Percentiles rank a stretch among this genome's conserved stretches.
These are phyloP conservation scores for Didymosphaeria variabile DNA, from an alignment of 2,329 filamentous ascomycete genomes.

Conservation along the genomic window DNA sequence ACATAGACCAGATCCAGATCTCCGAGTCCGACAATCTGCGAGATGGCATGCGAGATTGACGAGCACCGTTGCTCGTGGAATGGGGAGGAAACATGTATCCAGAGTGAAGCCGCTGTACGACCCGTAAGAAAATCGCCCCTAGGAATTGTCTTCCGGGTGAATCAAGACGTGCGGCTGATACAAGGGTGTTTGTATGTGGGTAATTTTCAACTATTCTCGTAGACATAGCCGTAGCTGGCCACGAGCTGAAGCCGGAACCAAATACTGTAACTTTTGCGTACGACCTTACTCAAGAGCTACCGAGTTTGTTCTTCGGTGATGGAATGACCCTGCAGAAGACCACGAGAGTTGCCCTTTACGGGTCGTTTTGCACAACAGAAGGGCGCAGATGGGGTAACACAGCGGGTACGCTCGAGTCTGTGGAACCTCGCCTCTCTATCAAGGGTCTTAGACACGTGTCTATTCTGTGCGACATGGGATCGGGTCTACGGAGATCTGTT, in stretches of 20 bases:
- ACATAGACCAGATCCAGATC: conserved; percentile 7
- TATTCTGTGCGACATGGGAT: neutral
- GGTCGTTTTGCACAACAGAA: neutral
- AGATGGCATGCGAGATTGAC: conserved; percentile 8
- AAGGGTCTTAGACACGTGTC: conserved; percentile 11
- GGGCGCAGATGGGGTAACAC: neutral
- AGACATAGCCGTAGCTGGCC: neutral
- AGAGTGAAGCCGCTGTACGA: neutral
- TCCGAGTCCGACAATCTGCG: neutral
- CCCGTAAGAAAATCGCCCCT: neutral
- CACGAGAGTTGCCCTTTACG: too few relatives aligned
- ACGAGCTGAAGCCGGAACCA: conserved; percentile 2
- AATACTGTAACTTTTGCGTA: neutral
- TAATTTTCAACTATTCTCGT: neutral
- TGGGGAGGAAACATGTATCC: neutral
- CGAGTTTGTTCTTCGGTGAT: neutral
- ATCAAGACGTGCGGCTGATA: neutral
- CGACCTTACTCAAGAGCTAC: neutral
- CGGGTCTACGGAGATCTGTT: neutral
- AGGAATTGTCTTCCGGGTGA: neutral
- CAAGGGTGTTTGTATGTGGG: neutral
- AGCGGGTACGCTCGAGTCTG: conserved; percentile 8
- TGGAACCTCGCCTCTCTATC: neutral
- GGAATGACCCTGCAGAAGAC: conserved; percentile 7
- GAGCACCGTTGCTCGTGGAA: neutral